Base-by-base conservation (phyloP, 2,329 filamentous ascomycete species). In the Exserohilum turcica region DNA sequence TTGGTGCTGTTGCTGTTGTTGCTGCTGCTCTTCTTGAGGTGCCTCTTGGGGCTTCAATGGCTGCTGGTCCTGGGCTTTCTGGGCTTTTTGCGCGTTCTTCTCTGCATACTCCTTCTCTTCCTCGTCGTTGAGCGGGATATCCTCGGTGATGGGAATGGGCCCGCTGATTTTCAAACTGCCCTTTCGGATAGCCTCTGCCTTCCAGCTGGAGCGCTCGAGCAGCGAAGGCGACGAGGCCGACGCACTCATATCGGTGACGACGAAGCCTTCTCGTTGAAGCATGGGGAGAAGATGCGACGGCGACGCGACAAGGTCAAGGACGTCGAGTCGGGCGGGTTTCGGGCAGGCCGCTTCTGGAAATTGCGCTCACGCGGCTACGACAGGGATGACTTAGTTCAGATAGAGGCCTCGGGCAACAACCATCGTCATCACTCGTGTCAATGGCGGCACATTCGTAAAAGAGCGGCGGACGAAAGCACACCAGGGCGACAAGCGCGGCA, bases 131-230 rank as follows among this genome's bases (percentile, higher is more conserved):
- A 73, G 56, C 12, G 70, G 70, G 28, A 65, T 64, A 29, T 74
- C 65, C 48, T 73, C 71, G 13, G 67, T 72, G 24, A 74, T 72
- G n/a, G 72, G 73, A 45, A 74, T 67, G 8, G 73, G 73, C 6
- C 72, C 70, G 45, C 70, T 74, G 43, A 76, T 75, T 51, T 74
- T 74, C 35, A 76, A 58, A 46, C 73, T 60, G 2, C 73, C 73
- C 45, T 68, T 68, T 10, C 73, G 66, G 37, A 76, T 76, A 2
- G 73, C 73, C 48, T 74, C 73, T 0, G 70, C 70, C 60, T 75
- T 76, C 72, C 71, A 75, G 58, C 68, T 74, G 6, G 72, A 70
- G 19, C 72, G 68, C 49, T 69, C 66, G 53, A 73, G 47, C 40
- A 44, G 57, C 36, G 45, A 60, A 39, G 65, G 64, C 51, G 61